phyloP scores from a whole-genome alignment of 2,329 filamentous ascomycete species.

The Xylariomycetidae sp. region DNA sequence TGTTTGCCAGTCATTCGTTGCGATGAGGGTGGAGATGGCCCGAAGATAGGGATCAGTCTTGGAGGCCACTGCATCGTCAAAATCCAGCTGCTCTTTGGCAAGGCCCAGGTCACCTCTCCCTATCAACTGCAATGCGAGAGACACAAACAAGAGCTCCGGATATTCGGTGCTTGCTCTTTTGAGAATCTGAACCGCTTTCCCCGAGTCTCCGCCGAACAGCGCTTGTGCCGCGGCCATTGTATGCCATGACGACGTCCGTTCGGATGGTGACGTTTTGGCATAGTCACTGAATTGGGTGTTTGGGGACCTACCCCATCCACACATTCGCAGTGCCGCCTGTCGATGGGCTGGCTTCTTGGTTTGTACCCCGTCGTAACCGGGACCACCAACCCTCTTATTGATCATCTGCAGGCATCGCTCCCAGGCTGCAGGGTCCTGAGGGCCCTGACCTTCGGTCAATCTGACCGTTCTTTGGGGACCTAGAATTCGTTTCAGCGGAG shows the following conservation, averaged over 20 bases:
- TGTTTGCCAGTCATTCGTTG: constrained; percentile 69
- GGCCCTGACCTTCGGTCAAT: constrained; percentile 38
- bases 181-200: constrained; percentile 65
- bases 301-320: constrained; percentile 61
- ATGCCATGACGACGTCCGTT: constrained; percentile 50
- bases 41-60: constrained; percentile 75
- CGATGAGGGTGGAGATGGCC: constrained; percentile 73
- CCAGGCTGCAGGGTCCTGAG: constrained; percentile 50
- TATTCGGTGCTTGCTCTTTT: constrained; percentile 60
- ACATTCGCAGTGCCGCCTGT: constrained; percentile 71
- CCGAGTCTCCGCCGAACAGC: constrained; percentile 66
- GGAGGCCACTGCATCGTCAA: constrained; percentile 54
- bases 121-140: constrained; percentile 61
- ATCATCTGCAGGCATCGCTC: constrained; percentile 59
- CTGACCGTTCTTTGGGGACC: constrained; percentile 45
- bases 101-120: constrained; percentile 42
- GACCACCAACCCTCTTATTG: constrained; percentile 58
- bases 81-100: constrained; percentile 48
- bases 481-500: constrained; percentile 23
- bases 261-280: constrained; percentile 37
- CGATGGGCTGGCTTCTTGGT: constrained; percentile 67
- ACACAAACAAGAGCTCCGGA: constrained; percentile 64
- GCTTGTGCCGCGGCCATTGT: constrained; percentile 75
- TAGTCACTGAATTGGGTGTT: constrained; percentile 39
- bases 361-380: constrained; percentile 56